These are phyloP conservation scores for Fusarium cyanostomum DNA, from an alignment of 2,329 filamentous ascomycete species.

Conservation along the genomic window DNA sequence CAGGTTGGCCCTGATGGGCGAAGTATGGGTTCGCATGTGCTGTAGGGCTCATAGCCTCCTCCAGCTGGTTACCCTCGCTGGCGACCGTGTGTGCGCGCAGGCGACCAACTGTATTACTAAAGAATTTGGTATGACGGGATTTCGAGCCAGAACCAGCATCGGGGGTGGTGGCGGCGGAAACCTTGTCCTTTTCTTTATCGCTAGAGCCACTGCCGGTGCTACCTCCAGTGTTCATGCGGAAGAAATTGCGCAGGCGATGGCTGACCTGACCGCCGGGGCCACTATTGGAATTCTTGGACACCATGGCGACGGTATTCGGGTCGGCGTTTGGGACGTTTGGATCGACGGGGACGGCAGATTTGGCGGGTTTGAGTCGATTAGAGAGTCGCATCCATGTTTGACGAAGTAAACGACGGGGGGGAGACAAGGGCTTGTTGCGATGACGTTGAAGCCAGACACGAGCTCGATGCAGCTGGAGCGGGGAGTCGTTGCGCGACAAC, in stretches of 20 bases:
- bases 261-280: slow-evolving; percentile 68
- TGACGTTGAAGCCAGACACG: slow-evolving; percentile 22
- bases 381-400: slow-evolving; percentile 53
- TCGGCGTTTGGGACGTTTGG: slow-evolving; percentile 13
- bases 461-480: slow-evolving; percentile 16
- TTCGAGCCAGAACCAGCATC: slow-evolving; percentile 53
- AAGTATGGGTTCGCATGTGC: slow-evolving; percentile 98
- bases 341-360: slow-evolving; percentile 22
- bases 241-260: slow-evolving; percentile 76
- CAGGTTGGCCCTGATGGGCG: slow-evolving; percentile 92
- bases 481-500: slow-evolving; percentile 22
- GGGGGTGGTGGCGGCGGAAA: slow-evolving; percentile 19
- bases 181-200: slow-evolving; percentile 52
- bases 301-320: slow-evolving; percentile 51
- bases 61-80: slow-evolving; percentile 90
- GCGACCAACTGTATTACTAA: slow-evolving; percentile 84
- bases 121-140: slow-evolving; percentile 87
- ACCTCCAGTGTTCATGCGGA: slow-evolving; percentile 67
- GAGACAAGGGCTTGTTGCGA: slow-evolving; percentile 8
- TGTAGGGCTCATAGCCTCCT: slow-evolving; percentile 89
- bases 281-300: slow-evolving; percentile 62
- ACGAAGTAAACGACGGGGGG: slow-evolving; percentile 23
- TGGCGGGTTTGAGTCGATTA: slow-evolving; percentile 42
- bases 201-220: slow-evolving; percentile 50
- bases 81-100: slow-evolving; percentile 90